Evolutionary conservation across 1,284 basidiomycete species (phyloP).

Genomic region (Malassezia restricta): DNA sequence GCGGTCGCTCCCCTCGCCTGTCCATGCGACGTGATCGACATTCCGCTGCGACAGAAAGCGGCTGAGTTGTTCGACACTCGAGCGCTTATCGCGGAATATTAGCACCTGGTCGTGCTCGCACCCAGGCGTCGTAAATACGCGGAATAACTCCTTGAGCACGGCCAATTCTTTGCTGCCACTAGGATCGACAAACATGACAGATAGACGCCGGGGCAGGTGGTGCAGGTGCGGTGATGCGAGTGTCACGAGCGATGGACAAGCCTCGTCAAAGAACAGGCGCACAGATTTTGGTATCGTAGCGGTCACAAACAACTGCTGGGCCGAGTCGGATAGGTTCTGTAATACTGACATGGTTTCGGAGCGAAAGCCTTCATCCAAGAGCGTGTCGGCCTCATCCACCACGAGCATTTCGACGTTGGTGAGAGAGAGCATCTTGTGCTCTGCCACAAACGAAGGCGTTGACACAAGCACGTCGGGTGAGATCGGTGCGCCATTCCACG

Average conservation of each 20-base stretch:
- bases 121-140: conserved; percentile 64
- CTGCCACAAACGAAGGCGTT: conserved; percentile 67
- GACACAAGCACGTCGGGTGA: conserved; percentile 53
- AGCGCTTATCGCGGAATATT: conserved; percentile 66
- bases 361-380: conserved; percentile 55
- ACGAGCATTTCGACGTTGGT: conserved; percentile 89
- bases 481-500: conserved; percentile 50
- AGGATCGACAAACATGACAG: conserved; percentile 59
- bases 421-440: conserved; percentile 45
- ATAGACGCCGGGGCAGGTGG: conserved; percentile 58
- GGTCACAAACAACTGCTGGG: conserved; percentile 58
- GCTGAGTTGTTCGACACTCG: conserved; percentile 56
- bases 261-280: conserved; percentile 54
- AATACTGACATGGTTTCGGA: conserved; percentile 5
- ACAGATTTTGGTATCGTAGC: conserved; percentile 73
- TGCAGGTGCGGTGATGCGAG: conserved; percentile 70
- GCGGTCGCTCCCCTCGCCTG: conserved; percentile 9
- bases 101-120: conserved; percentile 53
- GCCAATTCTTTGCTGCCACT: conserved; percentile 64
- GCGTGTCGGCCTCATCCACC: conserved; percentile 87
- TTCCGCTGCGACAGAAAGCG: conserved; percentile 54
- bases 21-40: conserved; percentile 48
- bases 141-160: conserved; percentile 60
- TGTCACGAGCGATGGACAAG: conserved; percentile 56
- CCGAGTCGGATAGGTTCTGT: neutral